These are phyloP conservation scores for Rhododendron simsii DNA, from an alignment of 148 eudicot genomes.

Conservation along the genomic window DNA sequence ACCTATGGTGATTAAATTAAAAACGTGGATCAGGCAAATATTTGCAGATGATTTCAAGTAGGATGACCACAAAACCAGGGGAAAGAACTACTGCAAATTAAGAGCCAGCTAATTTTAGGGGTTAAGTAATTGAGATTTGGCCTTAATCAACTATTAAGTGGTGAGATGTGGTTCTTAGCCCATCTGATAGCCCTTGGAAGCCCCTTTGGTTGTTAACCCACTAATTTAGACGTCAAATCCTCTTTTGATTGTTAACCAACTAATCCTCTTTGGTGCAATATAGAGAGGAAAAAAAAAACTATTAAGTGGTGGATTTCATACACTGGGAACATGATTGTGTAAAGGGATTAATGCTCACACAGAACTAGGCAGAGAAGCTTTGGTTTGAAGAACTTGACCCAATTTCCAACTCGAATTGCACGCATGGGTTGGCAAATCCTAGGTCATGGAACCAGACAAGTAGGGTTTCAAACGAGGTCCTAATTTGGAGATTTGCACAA, in stretches of 20 bases:
- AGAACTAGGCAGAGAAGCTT: not conserved
- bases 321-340: not conserved
- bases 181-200: too few relatives aligned
- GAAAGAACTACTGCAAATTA: not conserved
- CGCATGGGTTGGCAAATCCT: slow-evolving; percentile 16
- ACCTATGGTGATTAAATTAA: too few relatives aligned
- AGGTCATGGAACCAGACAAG: slow-evolving; percentile 3
- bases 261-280: too few relatives aligned
- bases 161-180: not conserved
- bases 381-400: slow-evolving; percentile 11
- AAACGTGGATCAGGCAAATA: too few relatives aligned
- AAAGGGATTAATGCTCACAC: not conserved
- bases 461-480: slow-evolving; percentile 14
- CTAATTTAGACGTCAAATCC: too few relatives aligned
- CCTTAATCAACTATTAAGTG: too few relatives aligned
- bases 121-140: too few relatives aligned
- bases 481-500: slow-evolving; percentile 12
- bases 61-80: not conserved
- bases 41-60: too few relatives aligned
- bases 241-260: too few relatives aligned
- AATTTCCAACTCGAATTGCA: slow-evolving; percentile 13
- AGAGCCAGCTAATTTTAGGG: too few relatives aligned
- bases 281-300: too few relatives aligned
- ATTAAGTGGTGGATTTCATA: not conserved
- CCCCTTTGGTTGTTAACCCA: too few relatives aligned